phyloP scores from a whole-genome alignment of 148 eudicot species.

The Nyssa sinensis region DNA sequence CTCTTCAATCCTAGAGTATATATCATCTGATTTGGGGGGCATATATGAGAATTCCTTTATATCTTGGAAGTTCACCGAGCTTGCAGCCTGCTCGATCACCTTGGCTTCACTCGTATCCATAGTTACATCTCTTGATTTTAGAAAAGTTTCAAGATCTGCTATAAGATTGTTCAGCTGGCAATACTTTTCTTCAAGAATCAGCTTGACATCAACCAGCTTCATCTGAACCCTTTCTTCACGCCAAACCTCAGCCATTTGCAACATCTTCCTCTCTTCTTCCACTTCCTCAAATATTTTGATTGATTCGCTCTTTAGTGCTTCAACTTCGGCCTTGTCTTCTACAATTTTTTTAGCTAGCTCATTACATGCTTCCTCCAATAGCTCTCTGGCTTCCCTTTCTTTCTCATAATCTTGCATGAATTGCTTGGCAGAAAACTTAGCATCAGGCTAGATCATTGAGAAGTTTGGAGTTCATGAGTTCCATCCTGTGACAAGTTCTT shows the following conservation, averaged over 20 bases:
- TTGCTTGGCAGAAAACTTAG: conserved; percentile 59
- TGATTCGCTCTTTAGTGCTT: conserved; percentile 71
- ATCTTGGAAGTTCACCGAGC: conserved; percentile 54
- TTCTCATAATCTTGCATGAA: conserved; percentile 76
- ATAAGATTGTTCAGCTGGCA: conserved; percentile 64
- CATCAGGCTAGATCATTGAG: conserved; percentile 71
- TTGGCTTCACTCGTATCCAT: conserved; percentile 35
- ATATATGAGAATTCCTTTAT: conserved; percentile 65
- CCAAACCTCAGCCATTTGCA: conserved; percentile 99
- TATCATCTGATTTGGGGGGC: conserved; percentile 75
- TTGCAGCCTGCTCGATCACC: conserved; percentile 47
- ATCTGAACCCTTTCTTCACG: conserved; percentile 95
- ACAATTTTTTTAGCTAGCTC: conserved; percentile 90
- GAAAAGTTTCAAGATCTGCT: conserved; percentile 46
- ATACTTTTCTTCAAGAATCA: conserved; percentile 73
- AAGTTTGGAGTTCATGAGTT: conserved; percentile 73
- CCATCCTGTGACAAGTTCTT: conserved; percentile 72
- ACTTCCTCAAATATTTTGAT: conserved; percentile 72
- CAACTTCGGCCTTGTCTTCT: conserved; percentile 90
- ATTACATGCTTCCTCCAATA: conserved; percentile 89
- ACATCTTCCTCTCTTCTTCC: conserved; percentile 91
- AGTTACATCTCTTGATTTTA: conserved; percentile 36
- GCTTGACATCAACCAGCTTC: conserved; percentile 92
- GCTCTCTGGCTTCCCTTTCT: conserved; percentile 68
- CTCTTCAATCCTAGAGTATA: conserved; percentile 67